Evolutionary conservation across 2,329 filamentous ascomycete genomes (phyloP).

Genomic region (Penicillium decumbens): DNA sequence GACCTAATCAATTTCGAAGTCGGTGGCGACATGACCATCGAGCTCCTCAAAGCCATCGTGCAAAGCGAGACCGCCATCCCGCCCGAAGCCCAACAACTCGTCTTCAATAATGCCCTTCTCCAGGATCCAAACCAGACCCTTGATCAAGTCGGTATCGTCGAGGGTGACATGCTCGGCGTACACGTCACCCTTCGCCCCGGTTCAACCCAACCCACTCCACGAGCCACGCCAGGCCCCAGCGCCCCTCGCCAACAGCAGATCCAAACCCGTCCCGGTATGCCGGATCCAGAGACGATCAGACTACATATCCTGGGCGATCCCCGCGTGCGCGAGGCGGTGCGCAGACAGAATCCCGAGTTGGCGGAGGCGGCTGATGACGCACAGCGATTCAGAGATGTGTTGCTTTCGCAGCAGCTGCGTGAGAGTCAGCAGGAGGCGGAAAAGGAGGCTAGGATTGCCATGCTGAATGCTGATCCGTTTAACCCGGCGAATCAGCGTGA

Average conservation of each 20-base stretch:
- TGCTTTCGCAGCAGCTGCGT: conserved; percentile 62
- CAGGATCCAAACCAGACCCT: conserved; percentile 74
- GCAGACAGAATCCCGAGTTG: conserved; percentile 69
- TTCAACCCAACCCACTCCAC: conserved; percentile 26
- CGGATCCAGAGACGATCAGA: conserved; percentile 74
- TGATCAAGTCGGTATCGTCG: conserved; percentile 70
- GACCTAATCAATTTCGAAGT: conserved; percentile 80
- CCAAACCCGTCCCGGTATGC: conserved; percentile 32
- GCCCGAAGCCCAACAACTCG: conserved; percentile 71
- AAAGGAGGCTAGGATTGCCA: conserved; percentile 74
- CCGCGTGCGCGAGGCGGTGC: conserved; percentile 64
- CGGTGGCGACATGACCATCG: conserved; percentile 74
- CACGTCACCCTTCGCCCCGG: conserved; percentile 54
- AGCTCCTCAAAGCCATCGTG: conserved; percentile 81
- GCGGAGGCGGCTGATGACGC: conserved; percentile 72
- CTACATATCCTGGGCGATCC: conserved; percentile 79
- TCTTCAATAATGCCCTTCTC: conserved; percentile 81
- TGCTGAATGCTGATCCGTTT: conserved; percentile 90
- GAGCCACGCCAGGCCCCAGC: conserved; percentile 28
- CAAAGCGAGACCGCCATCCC: conserved; percentile 75
- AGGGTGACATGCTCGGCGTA: conserved; percentile 89
- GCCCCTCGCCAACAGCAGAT: conserved; percentile 26
- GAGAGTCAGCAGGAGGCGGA: conserved; percentile 69
- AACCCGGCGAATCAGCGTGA: conserved; percentile 84
- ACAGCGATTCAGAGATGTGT: conserved; percentile 68